These are phyloP conservation scores for Magnusiomyces magnusii DNA, from an alignment of 1,139 yeast species.

Conservation along the genomic window DNA sequence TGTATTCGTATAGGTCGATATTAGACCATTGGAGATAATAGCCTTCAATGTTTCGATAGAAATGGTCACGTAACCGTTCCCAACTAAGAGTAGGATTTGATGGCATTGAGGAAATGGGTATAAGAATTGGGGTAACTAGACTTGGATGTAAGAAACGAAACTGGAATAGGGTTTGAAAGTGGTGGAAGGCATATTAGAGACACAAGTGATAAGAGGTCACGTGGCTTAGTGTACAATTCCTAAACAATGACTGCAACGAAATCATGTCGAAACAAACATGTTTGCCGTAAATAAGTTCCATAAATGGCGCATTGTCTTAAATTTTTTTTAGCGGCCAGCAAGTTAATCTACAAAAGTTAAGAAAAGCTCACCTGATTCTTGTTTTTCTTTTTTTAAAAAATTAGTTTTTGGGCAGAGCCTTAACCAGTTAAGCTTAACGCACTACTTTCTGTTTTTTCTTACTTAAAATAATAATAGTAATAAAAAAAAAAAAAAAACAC, in stretches of 20 bases:
- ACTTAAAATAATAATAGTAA: too few relatives aligned
- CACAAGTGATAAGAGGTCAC: too few relatives aligned
- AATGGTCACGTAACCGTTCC: slow-evolving; percentile 33
- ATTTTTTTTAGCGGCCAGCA: background rate
- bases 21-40: slow-evolving; percentile 32
- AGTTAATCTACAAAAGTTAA: background rate
- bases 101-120: slow-evolving; percentile 14
- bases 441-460: background rate
- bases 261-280: too few relatives aligned
- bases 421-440: background rate
- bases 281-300: too few relatives aligned
- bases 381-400: too few relatives aligned
- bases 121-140: too few relatives aligned
- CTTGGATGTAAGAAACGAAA: too few relatives aligned
- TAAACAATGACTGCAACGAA: too few relatives aligned
- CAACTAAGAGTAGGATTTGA: slow-evolving; percentile 23
- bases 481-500: too few relatives aligned
- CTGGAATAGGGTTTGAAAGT: too few relatives aligned
- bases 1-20: slow-evolving; percentile 27
- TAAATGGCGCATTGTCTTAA: background rate
- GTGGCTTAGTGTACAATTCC: too few relatives aligned
- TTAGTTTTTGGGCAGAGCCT: background rate
- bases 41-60: slow-evolving; percentile 33
- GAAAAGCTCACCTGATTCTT: background rate
- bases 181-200: too few relatives aligned